Percentiles rank a stretch among this genome's conserved stretches.
Conservation (phyloP, 345 rosid genomes). For the Balakata baccata region DNA sequence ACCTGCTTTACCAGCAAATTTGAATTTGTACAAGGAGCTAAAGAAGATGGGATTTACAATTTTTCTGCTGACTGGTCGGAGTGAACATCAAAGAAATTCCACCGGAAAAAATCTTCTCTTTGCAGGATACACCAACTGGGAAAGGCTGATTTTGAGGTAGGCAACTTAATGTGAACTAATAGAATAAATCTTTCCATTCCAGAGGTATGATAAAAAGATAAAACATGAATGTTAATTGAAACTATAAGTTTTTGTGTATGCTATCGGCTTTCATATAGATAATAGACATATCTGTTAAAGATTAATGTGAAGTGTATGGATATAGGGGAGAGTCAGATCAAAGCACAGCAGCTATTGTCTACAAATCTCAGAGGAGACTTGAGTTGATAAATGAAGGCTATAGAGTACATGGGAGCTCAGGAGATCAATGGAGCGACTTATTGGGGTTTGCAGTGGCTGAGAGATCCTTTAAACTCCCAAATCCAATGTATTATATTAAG, state of each 20-base stretch:
- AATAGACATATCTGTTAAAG: not conserved
- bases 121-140: constrained; percentile 64
- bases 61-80: constrained; percentile 66
- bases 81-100: constrained; percentile 56
- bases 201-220: not conserved
- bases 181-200: not conserved
- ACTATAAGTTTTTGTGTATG: too few relatives aligned
- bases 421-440: constrained; percentile 95
- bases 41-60: constrained; percentile 58
- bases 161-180: not conserved
- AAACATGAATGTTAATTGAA: not conserved
- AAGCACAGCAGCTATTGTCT: constrained; percentile 48
- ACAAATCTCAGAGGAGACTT: constrained; percentile 70
- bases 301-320: not conserved
- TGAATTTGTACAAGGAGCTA: constrained; percentile 58
- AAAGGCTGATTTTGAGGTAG: constrained; percentile 69
- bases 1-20: constrained; percentile 59
- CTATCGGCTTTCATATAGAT: too few relatives aligned
- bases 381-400: constrained; percentile 58
- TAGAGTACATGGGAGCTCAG: constrained; percentile 64
- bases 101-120: constrained; percentile 49
- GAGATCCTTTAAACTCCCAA: constrained; percentile 80
- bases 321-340: constrained; percentile 52
- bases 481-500: constrained; percentile 66
- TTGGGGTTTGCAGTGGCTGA: constrained; percentile 58